Conservation (phyloP, 176 grass and related monocot genomes). For the Secale cereale region DNA sequence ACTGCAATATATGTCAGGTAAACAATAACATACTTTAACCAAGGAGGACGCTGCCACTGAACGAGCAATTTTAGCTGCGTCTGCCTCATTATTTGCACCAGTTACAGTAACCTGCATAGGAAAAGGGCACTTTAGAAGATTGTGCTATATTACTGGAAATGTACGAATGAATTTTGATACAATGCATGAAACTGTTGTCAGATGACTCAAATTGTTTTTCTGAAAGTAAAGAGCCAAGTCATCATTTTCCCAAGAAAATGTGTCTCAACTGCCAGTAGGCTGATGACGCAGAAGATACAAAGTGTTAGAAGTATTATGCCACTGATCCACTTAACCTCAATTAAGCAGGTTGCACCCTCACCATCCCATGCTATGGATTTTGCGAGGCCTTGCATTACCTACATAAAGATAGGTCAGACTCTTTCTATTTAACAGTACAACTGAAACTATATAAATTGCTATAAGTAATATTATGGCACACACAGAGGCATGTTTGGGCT, state of each 20-base stretch:
- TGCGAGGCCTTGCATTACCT: conserved; percentile 99
- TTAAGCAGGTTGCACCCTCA: conserved; percentile 95
- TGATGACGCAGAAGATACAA: neutral
- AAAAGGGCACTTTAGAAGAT: conserved; percentile 17
- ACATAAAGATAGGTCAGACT: conserved; percentile 28
- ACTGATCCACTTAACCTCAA: conserved; percentile 57
- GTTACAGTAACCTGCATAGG: conserved; percentile 63
- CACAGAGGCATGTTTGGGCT: neutral
- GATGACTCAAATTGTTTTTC: neutral
- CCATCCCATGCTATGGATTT: conserved; percentile 99
- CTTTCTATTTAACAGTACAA: neutral
- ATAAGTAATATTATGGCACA: neutral
- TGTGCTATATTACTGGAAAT: neutral
- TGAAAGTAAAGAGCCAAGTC: neutral
- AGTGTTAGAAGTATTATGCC: conserved; percentile 2
- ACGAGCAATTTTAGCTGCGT: conserved; percentile 83
- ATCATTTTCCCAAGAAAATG: conserved; percentile 2
- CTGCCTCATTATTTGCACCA: conserved; percentile 67
- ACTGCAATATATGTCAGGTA: conserved; percentile 10
- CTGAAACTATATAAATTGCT: neutral
- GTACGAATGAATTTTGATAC: neutral
- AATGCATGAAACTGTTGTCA: neutral
- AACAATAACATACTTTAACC: conserved; percentile 72
- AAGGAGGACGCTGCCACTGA: conserved; percentile 95
- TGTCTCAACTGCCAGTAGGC: neutral